Percentiles rank a stretch among this genome's conserved stretches.
These are phyloP conservation scores for Suhomyces wounanorum DNA, from an alignment of 1,139 yeast species.

Conservation along the genomic window DNA sequence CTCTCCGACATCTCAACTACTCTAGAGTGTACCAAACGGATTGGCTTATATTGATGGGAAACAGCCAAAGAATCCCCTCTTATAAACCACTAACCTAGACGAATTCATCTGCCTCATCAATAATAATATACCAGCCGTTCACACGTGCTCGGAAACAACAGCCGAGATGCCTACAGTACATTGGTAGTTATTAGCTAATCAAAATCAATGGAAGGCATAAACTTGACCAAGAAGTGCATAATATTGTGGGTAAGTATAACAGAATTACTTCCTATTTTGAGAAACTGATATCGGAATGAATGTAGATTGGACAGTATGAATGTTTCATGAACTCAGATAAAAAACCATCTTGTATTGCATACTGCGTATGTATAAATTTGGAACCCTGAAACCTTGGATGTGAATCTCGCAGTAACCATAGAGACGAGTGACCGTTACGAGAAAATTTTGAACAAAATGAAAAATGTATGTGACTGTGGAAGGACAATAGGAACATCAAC, in stretches of 20 bases:
- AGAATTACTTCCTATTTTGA: not conserved
- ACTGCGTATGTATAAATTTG: not conserved
- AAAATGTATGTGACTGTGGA: not conserved
- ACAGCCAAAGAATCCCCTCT: not conserved
- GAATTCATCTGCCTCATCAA: not conserved
- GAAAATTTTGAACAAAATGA: no score
- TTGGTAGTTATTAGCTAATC: not conserved
- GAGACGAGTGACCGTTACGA: not conserved
- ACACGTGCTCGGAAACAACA: not conserved
- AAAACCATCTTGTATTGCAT: not conserved
- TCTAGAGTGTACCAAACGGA: not conserved
- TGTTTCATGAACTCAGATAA: not conserved
- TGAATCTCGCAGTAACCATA: not conserved
- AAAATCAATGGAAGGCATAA: not conserved
- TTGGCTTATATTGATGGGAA: not conserved
- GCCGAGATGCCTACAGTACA: not conserved
- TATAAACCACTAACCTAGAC: constrained; percentile 3
- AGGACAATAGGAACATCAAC: constrained; percentile 21
- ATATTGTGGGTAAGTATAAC: not conserved
- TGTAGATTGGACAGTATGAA: not conserved
- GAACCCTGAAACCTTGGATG: not conserved
- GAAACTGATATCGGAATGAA: not conserved
- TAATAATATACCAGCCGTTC: not conserved
- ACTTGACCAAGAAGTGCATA: not conserved
- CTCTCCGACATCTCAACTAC: constrained; percentile 14